Evolutionary conservation across 352 stramenopile genomes (phyloP).

Genomic region (Globisporangium acanthophoron): DNA sequence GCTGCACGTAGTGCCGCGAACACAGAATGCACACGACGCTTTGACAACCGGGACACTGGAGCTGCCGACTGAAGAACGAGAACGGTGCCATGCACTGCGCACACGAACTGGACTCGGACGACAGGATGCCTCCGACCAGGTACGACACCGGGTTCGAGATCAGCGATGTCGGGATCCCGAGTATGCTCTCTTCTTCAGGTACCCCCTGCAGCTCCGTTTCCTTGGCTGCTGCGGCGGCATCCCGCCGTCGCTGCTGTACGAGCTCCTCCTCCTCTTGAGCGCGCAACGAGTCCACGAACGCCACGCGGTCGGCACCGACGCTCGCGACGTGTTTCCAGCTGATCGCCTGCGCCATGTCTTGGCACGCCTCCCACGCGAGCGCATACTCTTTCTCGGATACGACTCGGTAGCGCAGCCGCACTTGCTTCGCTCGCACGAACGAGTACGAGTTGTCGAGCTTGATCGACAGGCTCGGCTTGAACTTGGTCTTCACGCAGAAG

Average conservation of each 20-base stretch:
- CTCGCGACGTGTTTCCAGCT: slow-evolving; percentile 57
- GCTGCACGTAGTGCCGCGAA: slow-evolving; percentile 45
- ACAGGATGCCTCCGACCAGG: slow-evolving; percentile 47
- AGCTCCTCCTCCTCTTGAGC: slow-evolving; percentile 42
- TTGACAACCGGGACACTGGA: slow-evolving; percentile 43
- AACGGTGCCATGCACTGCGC: slow-evolving; percentile 57
- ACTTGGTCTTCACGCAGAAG: slow-evolving; percentile 21
- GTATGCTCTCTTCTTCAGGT: slow-evolving; percentile 29
- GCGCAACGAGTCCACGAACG: slow-evolving; percentile 38
- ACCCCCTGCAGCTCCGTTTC: not conserved
- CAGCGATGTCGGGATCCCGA: slow-evolving; percentile 44
- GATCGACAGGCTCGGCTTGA: slow-evolving; percentile 16
- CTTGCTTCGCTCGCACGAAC: slow-evolving; percentile 54
- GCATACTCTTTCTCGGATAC: slow-evolving; percentile 25
- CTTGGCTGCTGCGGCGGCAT: slow-evolving; percentile 8
- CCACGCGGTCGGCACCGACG: slow-evolving; percentile 23
- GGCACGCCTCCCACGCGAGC: slow-evolving; percentile 49
- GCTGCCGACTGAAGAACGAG: slow-evolving; percentile 68
- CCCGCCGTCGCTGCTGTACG: slow-evolving; percentile 32
- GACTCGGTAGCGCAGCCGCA: slow-evolving; percentile 31
- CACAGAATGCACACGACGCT: slow-evolving; percentile 52
- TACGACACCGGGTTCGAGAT: slow-evolving; percentile 68
- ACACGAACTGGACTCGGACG: slow-evolving; percentile 26
- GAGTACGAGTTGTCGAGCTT: slow-evolving; percentile 69
- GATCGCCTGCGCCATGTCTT: slow-evolving; percentile 66